These are phyloP conservation scores for Aspergillus nanangensis DNA, from an alignment of 495 filamentous ascomycete genomes.

Conservation along the genomic window DNA sequence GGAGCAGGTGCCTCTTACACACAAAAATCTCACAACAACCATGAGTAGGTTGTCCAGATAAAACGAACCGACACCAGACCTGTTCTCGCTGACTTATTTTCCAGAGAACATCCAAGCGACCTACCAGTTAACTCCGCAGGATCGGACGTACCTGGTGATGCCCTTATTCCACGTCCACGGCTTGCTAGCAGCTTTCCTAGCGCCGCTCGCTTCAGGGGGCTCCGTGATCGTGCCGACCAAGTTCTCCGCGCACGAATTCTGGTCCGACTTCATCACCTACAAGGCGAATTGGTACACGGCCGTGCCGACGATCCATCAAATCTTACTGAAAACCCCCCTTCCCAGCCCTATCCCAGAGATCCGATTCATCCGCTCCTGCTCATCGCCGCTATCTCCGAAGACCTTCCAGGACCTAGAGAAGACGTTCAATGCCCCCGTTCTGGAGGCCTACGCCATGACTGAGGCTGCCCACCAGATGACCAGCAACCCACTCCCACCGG, in stretches of 20 bases:
- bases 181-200: conserved; percentile 72
- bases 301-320: conserved; percentile 85
- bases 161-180: conserved; percentile 88
- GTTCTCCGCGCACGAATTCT: conserved; percentile 83
- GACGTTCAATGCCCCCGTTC: conserved; percentile 68
- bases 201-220: conserved; percentile 65
- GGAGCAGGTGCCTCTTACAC: conserved; percentile 63
- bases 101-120: conserved; percentile 68
- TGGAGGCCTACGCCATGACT: conserved; percentile 91
- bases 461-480: conserved; percentile 90
- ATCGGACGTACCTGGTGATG: conserved; percentile 86
- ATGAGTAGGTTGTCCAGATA: conserved; percentile 50
- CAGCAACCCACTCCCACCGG: conserved; percentile 74
- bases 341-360: conserved; percentile 65
- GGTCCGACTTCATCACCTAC: conserved; percentile 64
- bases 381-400: conserved; percentile 72
- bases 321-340: conserved; percentile 65
- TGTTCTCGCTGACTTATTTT: background rate
- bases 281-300: conserved; percentile 87
- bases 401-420: conserved; percentile 70
- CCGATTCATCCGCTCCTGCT: conserved; percentile 85
- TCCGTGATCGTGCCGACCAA: conserved; percentile 68
- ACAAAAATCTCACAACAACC: conserved; percentile 70
- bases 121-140: conserved; percentile 60
- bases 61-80: background rate